Conservation (phyloP, 2,329 filamentous ascomycete species). For the Rhynchosporium secalis region DNA sequence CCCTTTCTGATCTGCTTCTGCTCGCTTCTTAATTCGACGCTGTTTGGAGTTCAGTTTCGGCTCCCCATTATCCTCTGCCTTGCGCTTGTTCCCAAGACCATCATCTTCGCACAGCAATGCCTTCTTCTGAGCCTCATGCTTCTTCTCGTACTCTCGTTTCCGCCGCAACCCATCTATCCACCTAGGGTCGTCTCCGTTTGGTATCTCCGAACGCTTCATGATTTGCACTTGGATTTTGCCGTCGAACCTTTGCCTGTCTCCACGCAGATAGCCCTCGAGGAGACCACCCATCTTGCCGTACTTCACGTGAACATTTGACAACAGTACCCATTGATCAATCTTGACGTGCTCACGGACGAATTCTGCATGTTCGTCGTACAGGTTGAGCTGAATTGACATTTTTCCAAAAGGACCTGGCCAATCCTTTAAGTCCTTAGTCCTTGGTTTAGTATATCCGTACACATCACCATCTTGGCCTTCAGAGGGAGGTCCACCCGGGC, state of each 20-base stretch:
- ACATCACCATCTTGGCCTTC: slow-evolving; percentile 52
- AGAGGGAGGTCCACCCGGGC: slow-evolving; percentile 34
- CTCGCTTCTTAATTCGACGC: slow-evolving; percentile 37
- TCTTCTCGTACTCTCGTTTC: slow-evolving; percentile 59
- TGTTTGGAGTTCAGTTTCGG: slow-evolving; percentile 32
- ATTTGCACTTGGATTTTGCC: slow-evolving; percentile 59
- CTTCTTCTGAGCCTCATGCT: slow-evolving; percentile 44
- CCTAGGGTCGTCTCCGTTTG: slow-evolving; percentile 47
- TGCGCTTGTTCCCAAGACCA: slow-evolving; percentile 37
- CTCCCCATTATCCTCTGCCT: slow-evolving; percentile 22
- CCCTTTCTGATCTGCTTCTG: slow-evolving; percentile 34
- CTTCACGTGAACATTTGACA: slow-evolving; percentile 75
- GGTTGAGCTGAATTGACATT: slow-evolving; percentile 67
- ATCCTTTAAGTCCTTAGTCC: slow-evolving; percentile 39
- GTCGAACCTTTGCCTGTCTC: slow-evolving; percentile 51
- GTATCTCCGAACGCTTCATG: slow-evolving; percentile 45
- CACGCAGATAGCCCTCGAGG: slow-evolving; percentile 72
- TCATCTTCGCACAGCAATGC: slow-evolving; percentile 42
- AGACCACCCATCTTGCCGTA: slow-evolving; percentile 50
- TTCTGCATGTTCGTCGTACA: slow-evolving; percentile 67
- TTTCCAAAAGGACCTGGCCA: slow-evolving; percentile 78
- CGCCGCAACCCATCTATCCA: slow-evolving; percentile 61
- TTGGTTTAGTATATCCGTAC: slow-evolving; percentile 52
- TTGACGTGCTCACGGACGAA: slow-evolving; percentile 57
- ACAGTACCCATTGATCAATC: slow-evolving; percentile 59